Conservation (phyloP, 202 grass and related monocot genomes). For the Brachypodium distachyon region DNA sequence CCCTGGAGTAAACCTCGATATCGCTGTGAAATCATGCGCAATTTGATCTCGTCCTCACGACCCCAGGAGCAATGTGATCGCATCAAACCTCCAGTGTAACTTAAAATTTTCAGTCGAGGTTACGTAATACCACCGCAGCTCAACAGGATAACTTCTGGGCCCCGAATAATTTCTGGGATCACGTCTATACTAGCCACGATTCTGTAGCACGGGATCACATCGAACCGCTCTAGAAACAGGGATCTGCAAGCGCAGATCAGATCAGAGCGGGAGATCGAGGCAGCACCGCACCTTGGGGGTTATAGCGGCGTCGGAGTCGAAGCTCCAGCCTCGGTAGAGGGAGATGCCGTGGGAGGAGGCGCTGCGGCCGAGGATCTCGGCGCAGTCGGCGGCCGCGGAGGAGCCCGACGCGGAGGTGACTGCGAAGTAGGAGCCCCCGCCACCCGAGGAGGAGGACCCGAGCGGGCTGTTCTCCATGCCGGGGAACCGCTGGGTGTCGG, state of each 20-base stretch:
- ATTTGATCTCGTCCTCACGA: background rate
- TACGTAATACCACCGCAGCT: background rate
- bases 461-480: slow-evolving; percentile 84
- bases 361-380: slow-evolving; percentile 80
- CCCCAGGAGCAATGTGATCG: background rate
- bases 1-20: background rate
- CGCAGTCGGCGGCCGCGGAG: slow-evolving; percentile 57
- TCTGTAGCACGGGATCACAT: background rate
- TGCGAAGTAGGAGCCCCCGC: slow-evolving; percentile 37
- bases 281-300: slow-evolving; percentile 68
- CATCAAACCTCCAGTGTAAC: background rate
- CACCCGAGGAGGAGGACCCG: slow-evolving; percentile 42
- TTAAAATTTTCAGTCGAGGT: background rate
- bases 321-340: slow-evolving; percentile 70
- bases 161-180: background rate
- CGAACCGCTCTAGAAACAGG: background rate
- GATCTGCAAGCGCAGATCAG: slow-evolving; percentile 20
- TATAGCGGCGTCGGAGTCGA: slow-evolving; percentile 56
- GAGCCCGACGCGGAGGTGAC: slow-evolving; percentile 22
- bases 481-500: slow-evolving; percentile 72
- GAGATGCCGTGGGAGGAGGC: slow-evolving; percentile 61
- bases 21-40: background rate
- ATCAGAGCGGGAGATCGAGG: background rate
- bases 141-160: background rate
- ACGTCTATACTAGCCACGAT: background rate